phyloP scores from a whole-genome alignment of 2,329 filamentous ascomycete genomes.

The Erysiphe pulchra region DNA sequence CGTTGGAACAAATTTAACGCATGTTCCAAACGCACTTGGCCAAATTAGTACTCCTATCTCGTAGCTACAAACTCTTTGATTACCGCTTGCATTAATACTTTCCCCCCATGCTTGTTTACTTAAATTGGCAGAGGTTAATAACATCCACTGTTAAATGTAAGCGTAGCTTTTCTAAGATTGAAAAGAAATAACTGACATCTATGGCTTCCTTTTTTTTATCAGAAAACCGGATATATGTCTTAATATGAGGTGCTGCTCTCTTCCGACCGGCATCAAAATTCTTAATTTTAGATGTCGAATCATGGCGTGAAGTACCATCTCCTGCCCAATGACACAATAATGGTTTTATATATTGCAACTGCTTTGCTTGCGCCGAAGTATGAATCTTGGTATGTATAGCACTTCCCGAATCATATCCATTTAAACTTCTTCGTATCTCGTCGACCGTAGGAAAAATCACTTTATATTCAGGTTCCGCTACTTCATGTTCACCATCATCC shows the following conservation, averaged over 20 bases:
- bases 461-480: slow-evolving; percentile 23
- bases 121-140: slow-evolving; percentile 75
- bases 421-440: too few relatives aligned
- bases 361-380: slow-evolving; percentile 42
- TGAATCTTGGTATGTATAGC: slow-evolving; percentile 38
- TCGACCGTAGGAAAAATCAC: too few relatives aligned
- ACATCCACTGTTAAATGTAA: slow-evolving; percentile 31
- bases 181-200: slow-evolving; percentile 1
- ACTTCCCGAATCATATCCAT: too few relatives aligned
- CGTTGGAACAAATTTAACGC: slow-evolving; percentile 34
- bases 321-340: slow-evolving; percentile 55
- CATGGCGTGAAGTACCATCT: slow-evolving; percentile 15
- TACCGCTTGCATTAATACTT: slow-evolving; percentile 24
- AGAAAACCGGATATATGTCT: slow-evolving; percentile 54
- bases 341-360: slow-evolving; percentile 45
- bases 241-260: slow-evolving; percentile 63
- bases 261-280: slow-evolving; percentile 26
- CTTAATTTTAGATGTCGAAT: not conserved
- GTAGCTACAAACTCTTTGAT: slow-evolving; percentile 52
- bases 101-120: slow-evolving; percentile 79
- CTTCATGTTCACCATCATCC: slow-evolving; percentile 7
- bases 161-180: not conserved
- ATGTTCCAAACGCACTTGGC: slow-evolving; percentile 31
- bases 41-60: slow-evolving; percentile 67
- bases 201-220: slow-evolving; percentile 3